phyloP scores from a whole-genome alignment of 208 protist species.

The Acanthamoeba healyi region DNA sequence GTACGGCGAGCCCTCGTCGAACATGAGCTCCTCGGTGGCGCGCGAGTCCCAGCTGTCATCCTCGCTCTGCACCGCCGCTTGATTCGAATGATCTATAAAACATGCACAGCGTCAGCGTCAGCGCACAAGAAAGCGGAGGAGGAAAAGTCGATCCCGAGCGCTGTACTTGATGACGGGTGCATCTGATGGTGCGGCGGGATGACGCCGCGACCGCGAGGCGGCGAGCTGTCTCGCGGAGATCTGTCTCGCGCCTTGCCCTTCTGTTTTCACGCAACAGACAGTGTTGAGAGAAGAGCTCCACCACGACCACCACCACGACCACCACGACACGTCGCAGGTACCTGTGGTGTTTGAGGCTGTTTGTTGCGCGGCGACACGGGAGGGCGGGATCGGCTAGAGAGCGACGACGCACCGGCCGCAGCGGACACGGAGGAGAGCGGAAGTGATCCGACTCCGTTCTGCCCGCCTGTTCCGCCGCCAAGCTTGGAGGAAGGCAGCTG shows the following conservation, averaged over 20 bases:
- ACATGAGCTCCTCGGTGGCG: not conserved
- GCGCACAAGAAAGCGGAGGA: not conserved
- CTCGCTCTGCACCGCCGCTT: not conserved
- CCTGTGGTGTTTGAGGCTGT: not conserved
- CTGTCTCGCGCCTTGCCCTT: not conserved
- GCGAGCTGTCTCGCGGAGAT: not conserved
- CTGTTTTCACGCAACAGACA: not conserved
- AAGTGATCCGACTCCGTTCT: not conserved
- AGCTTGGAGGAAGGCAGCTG: not conserved
- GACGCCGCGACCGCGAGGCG: not conserved
- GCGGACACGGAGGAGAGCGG: not conserved
- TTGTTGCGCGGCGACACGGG: not conserved
- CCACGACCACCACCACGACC: too few species aligned
- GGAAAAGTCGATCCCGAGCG: not conserved
- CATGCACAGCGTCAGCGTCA: too few species aligned
- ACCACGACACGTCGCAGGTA: too few species aligned
- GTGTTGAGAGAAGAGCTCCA: too few species aligned
- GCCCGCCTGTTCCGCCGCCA: too few species aligned
- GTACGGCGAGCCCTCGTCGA: not conserved
- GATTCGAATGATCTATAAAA: too few species aligned
- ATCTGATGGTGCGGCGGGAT: not conserved
- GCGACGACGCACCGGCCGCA: not conserved
- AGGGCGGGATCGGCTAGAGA: not conserved
- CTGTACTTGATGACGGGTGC: too few species aligned
- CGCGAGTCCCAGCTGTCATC: not conserved